A percentile compares a stretch with the other conserved stretches of the same genome.
These are phyloP conservation scores for Silene latifolia DNA, from an alignment of 148 eudicot species.

Conservation along the genomic window DNA sequence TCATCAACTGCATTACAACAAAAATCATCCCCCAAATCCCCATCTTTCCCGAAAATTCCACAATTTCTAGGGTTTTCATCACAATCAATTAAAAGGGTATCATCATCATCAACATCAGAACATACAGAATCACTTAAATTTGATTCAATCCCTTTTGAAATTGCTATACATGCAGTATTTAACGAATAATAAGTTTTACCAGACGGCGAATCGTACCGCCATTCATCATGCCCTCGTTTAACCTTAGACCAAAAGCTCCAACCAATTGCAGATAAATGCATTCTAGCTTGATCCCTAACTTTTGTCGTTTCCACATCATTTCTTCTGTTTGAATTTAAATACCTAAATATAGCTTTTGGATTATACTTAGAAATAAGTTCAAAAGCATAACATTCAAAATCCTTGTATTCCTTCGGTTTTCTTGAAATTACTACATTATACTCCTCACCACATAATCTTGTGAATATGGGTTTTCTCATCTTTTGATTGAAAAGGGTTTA, in stretches of 20 bases:
- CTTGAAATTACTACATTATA: neutral
- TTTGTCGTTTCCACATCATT: neutral
- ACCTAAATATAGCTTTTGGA: neutral
- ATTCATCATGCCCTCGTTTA: constrained; percentile 23
- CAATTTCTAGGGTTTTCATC: neutral
- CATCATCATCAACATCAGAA: constrained; percentile 16
- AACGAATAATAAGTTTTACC: constrained; percentile 38
- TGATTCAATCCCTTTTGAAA: constrained; percentile 22
- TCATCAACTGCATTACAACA: no score
- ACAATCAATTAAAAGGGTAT: constrained; percentile 5
- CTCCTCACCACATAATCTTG: neutral
- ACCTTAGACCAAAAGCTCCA: constrained; percentile 44
- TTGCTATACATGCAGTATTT: constrained; percentile 44
- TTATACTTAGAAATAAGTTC: neutral
- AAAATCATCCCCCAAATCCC: no score
- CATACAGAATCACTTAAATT: constrained; percentile 6
- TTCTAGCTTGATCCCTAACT: constrained; percentile 41
- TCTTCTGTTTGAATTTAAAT: neutral
- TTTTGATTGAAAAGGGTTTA: neutral
- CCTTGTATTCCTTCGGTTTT: neutral
- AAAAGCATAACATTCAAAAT: constrained; percentile 35
- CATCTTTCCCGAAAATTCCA: no score
- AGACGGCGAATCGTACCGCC: constrained; percentile 48
- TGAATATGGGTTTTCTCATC: neutral
- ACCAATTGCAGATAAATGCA: constrained; percentile 62